These are phyloP conservation scores for Russula lepida DNA, from an alignment of 768 basidiomycete genomes.

Conservation along the genomic window DNA sequence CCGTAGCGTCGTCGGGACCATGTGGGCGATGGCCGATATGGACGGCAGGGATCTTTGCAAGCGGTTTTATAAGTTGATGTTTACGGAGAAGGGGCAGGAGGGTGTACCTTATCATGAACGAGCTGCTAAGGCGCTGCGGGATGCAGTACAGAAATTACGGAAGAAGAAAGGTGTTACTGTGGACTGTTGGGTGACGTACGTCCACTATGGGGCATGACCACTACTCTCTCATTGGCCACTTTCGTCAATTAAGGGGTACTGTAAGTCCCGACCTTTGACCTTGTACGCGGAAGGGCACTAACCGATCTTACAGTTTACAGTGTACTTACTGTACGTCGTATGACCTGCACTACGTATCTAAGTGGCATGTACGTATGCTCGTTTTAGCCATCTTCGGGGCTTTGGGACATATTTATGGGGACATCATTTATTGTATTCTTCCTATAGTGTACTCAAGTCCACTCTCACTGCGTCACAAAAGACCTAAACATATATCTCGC, in stretches of 20 bases:
- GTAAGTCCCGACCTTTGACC: background rate
- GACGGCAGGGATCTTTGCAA: constrained; percentile 14
- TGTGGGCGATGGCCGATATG: constrained; percentile 18
- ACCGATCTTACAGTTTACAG: background rate
- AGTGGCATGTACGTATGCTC: background rate
- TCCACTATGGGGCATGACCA: constrained; percentile 12
- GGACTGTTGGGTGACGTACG: constrained; percentile 15
- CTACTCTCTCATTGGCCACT: background rate
- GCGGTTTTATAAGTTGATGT: constrained; percentile 3
- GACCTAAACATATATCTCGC: background rate
- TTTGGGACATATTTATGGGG: background rate
- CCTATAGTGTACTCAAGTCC: background rate
- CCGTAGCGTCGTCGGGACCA: constrained; percentile 3
- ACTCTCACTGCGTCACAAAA: background rate
- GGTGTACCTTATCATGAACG: background rate
- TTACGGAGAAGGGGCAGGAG: background rate
- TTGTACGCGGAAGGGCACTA: background rate
- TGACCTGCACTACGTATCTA: background rate
- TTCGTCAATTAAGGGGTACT: background rate
- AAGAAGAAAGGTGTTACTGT: background rate
- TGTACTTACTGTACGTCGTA: background rate
- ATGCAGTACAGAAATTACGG: constrained; percentile 5
- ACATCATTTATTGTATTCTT: background rate
- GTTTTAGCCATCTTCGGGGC: background rate
- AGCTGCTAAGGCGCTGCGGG: background rate